These are phyloP conservation scores for Fusarium luffae DNA, from an alignment of 2,329 filamentous ascomycete species.

Conservation along the genomic window DNA sequence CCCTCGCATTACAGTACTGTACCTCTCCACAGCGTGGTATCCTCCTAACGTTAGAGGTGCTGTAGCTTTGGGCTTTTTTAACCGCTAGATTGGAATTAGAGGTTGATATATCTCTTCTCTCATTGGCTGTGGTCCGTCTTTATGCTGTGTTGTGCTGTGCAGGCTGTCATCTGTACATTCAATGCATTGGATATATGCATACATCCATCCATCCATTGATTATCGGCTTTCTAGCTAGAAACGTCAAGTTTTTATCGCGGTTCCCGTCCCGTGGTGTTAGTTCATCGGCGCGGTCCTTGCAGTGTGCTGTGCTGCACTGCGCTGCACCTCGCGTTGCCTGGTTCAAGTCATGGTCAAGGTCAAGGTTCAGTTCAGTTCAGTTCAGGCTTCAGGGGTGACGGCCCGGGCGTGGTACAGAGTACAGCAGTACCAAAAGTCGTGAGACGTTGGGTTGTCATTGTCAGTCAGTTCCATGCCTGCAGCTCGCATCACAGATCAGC, in stretches of 20 bases:
- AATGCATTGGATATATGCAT: conserved; percentile 5
- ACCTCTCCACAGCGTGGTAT: conserved; percentile 11
- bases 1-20: conserved; percentile 17
- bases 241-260: conserved; percentile 15
- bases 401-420: conserved; percentile 28
- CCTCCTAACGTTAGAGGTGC: neutral
- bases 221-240: conserved; percentile 28
- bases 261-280: conserved; percentile 20
- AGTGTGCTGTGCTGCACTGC: neutral
- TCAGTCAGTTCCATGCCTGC: conserved; percentile 15
- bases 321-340: conserved; percentile 23
- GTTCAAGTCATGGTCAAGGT: conserved; percentile 17
- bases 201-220: conserved; percentile 6
- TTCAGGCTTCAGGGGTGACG: conserved; percentile 36
- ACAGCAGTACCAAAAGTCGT: conserved; percentile 27
- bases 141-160: conserved; percentile 18
- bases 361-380: neutral
- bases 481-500: conserved; percentile 12
- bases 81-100: conserved; percentile 15
- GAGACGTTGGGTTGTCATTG: conserved; percentile 40
- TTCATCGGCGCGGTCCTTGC: conserved; percentile 30
- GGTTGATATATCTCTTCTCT: neutral
- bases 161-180: conserved; percentile 33
- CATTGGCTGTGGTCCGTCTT: conserved; percentile 17
- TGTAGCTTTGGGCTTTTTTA: conserved; percentile 3